Evolutionary conservation across 2,329 filamentous ascomycete genomes (phyloP), one percentile per base, ranked within the genome.

Genomic region (Gaeumannomyces sp.): DNA sequence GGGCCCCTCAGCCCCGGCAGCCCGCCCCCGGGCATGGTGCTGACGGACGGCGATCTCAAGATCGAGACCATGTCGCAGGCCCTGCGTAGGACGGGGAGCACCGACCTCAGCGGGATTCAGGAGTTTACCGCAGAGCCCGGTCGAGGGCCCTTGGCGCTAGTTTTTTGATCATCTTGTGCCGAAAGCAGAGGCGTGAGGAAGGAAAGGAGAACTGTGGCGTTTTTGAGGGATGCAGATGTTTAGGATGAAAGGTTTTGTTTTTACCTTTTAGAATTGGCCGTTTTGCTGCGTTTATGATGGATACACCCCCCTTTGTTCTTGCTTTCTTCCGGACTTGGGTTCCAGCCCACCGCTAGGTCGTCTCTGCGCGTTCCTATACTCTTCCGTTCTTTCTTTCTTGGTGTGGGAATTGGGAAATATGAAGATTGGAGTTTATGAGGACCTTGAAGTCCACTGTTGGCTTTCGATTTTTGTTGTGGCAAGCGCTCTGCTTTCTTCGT

Each of bases 21-120:
- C 73, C 89, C 89, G 25, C 66, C 5, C 63, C 60, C 81, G 61
- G 83, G 81, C 60, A 16, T 45, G 19, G 60, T 45, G 38, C 27
- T n/a, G 11, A 8, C 56, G 5, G 62, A 63, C 3, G 85, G 87
- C 31, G 93, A 97, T 68, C 79, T 97, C 66, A 92, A 90, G 66
- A 90, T 97, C 69, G 93, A 97, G 80, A 97, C 93, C 4, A 96
- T 97, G 93, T 85, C 89, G 63, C 93, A 97, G 77, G 93, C 92
- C 22, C 80, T 97, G 72, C 83, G 91, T 73, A 89, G 91, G 75
- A 96, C 93, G 19, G 91, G 88, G 59, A 97, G 92, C 76, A 86
- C 90, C 25, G 94, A 97, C 73, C 78, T 97, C 65, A 80, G 81
- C 69, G 79, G 77, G 61, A 73, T 81, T 61, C n/a, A 78, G 83